phyloP scores from a whole-genome alignment of 2,329 filamentous ascomycete species.

The Leptographium procerum region DNA sequence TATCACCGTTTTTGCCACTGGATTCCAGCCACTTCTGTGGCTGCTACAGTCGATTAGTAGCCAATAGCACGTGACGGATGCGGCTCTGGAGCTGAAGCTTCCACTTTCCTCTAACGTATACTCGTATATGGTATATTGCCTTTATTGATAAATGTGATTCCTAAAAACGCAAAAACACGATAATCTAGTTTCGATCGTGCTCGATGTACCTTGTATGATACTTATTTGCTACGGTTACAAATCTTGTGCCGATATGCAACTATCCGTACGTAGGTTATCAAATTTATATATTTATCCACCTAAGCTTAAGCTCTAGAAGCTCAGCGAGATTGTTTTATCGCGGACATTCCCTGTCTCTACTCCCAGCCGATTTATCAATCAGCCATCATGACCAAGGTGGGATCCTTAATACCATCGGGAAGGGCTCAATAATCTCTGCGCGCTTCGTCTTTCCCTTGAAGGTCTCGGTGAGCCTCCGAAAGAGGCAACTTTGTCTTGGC shows the following conservation, averaged over 20 bases:
- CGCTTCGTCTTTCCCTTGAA: no score
- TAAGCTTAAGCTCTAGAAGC: neutral
- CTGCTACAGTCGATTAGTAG: neutral
- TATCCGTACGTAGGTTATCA: neutral
- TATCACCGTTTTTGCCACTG: slow-evolving; percentile 10
- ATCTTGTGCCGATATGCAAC: neutral
- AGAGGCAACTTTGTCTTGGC: neutral
- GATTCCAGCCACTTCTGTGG: slow-evolving; percentile 12
- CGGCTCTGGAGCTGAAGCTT: neutral
- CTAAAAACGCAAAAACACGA: neutral
- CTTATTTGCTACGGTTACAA: neutral
- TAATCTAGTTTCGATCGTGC: no score
- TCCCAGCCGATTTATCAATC: neutral
- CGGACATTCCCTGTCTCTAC: neutral
- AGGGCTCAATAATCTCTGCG: neutral
- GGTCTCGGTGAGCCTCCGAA: neutral
- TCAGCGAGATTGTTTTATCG: neutral
- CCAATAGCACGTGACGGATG: neutral
- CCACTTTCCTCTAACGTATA: no score
- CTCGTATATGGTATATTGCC: no score
- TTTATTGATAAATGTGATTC: neutral
- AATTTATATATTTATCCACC: neutral
- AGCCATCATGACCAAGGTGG: neutral
- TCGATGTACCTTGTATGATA: neutral
- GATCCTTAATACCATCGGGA: neutral